Evolutionary conservation across 257 asterid genomes (phyloP).

Genomic region (Solanum chmielewskii): DNA sequence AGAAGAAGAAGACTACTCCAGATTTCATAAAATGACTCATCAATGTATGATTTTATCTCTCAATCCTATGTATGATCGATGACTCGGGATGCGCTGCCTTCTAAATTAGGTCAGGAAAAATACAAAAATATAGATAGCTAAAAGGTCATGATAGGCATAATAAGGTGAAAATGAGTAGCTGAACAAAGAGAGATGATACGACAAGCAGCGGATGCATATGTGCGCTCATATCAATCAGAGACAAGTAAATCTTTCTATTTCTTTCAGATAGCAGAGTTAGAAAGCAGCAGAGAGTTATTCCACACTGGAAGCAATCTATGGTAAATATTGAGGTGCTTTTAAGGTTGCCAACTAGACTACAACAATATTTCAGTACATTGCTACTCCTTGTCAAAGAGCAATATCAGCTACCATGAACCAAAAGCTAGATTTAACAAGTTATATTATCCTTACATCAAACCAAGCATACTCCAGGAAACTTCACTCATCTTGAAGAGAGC

Average conservation of each 20-base stretch:
- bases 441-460: constrained; percentile 15
- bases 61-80: neutral
- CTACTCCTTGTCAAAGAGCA: neutral
- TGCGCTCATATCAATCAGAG: neutral
- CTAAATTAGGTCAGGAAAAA: neutral
- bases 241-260: neutral
- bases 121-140: neutral
- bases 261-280: neutral
- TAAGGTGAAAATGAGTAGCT: neutral
- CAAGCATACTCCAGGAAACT: neutral
- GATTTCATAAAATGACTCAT: neutral
- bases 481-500: constrained; percentile 62
- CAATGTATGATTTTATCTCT: neutral
- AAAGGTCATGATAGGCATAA: neutral
- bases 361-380: neutral
- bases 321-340: neutral
- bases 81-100: neutral
- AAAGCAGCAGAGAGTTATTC: neutral
- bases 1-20: neutral
- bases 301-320: neutral
- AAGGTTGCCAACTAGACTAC: neutral
- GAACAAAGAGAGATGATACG: neutral
- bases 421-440: constrained; percentile 12
- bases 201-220: neutral
- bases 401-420: constrained; percentile 1